Percentiles rank a stretch among this genome's conserved stretches.
Conservation (phyloP, 2,329 filamentous ascomycete genomes). For the Domatiomyces catenatus region DNA sequence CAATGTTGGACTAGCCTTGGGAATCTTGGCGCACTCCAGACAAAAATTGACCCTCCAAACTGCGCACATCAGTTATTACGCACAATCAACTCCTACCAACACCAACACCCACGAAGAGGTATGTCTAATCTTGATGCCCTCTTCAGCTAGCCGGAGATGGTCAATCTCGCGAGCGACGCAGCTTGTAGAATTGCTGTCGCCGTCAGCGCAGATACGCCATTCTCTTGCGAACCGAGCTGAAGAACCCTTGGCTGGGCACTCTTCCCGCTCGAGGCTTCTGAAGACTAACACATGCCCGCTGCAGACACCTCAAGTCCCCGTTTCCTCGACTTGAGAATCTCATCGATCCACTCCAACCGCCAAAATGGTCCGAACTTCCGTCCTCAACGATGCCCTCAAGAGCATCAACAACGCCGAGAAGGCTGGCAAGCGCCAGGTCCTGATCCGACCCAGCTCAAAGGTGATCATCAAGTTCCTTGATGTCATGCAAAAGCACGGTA, state of each 20-base stretch:
- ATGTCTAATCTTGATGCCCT: constrained; percentile 11
- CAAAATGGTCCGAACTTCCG: constrained; percentile 98
- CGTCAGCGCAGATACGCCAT: constrained; percentile 12
- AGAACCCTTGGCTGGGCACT: constrained; percentile 56
- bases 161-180: constrained; percentile 9
- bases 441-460: constrained; percentile 97
- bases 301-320: constrained; percentile 45
- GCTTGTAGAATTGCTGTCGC: constrained; percentile 12
- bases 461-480: constrained; percentile 98
- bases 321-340: constrained; percentile 38
- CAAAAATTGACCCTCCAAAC: neutral
- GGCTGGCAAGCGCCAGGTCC: constrained; percentile 95
- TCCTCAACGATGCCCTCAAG: constrained; percentile 98
- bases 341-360: constrained; percentile 21
- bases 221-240: constrained; percentile 42
- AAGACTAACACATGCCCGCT: constrained; percentile 39
- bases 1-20: neutral
- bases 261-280: constrained; percentile 52
- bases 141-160: constrained; percentile 19
- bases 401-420: constrained; percentile 99
- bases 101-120: constrained; percentile 14
- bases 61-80: neutral
- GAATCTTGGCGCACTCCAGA: neutral
- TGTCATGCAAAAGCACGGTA: constrained; percentile 99
- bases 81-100: neutral